Evolutionary conservation across 2,329 filamentous ascomycete species (phyloP), one percentile per base, ranked within the genome.

Genomic region (Colletotrichum chrysophilum): DNA sequence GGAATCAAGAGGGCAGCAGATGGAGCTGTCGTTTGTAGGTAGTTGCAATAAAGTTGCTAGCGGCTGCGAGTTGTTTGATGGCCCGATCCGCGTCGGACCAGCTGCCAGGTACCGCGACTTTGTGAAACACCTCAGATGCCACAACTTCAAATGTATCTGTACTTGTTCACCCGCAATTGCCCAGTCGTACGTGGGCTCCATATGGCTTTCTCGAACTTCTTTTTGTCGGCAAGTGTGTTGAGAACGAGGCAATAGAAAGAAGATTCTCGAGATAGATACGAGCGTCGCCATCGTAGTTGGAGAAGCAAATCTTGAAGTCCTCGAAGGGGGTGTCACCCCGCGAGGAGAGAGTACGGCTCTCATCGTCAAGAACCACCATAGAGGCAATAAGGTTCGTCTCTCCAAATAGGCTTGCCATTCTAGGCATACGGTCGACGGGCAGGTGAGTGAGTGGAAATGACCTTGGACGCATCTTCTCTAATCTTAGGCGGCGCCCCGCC

Each of bases 251-350:
- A 38, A 18, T 18, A 38, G 36, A 55, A 99, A 18, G 36, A 55
- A 99, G 89, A 79, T 98, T 98, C 84, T 98, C 96, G 6, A 99
- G 89, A 81, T 98, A 99, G 67, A 95, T 93, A 62, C 97, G 93
- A 18, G 96, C 95, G 84, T 99, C 97, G 38, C 97, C 97, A 61
- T 95, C 95, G 82, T 99, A 99, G 84, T 98, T 99, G 7, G 97
- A 98, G 7, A 99, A 89, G 74, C 96, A 98, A 80, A 99, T 97
- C 67, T 90, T 92, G 83, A 94, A 88, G 9, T 90, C 88, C 74
- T 94, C 85, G 82, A 99, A 98, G 0, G 34, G 34, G 14, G 34
- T 36, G 34, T 16, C 34, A 16, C 34, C 34, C 14, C 34, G 34
- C 14, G 12, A 36, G 14, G 12, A 36, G 14, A 36, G 34, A 36